A percentile compares a stretch with the other conserved stretches of the same genome.
phyloP scores from a whole-genome alignment of 495 filamentous ascomycete species.

The Trichocladium uniseriatum region DNA sequence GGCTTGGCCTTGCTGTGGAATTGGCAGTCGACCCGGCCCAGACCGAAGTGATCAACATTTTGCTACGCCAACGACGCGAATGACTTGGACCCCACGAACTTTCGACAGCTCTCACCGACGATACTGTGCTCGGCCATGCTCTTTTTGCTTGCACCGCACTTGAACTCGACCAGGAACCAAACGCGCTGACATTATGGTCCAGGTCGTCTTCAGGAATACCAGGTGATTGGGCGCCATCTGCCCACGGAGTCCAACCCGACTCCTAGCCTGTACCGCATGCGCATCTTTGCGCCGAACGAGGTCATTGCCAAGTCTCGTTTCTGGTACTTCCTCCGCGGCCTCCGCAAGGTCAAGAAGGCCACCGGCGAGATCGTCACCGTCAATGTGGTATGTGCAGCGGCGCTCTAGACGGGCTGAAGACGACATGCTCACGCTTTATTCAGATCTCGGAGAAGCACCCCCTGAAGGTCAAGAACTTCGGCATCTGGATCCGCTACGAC shows the following conservation, averaged over 20 bases:
- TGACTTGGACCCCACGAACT: neutral
- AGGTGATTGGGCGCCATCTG: conserved; percentile 98
- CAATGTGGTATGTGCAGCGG: conserved; percentile 68
- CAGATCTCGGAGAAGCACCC: conserved; percentile 98
- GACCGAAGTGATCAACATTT: neutral
- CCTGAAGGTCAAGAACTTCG: conserved; percentile 99
- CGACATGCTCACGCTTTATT: neutral
- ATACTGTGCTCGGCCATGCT: neutral
- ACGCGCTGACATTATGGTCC: conserved; percentile 18
- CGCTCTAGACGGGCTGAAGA: conserved; percentile 2
- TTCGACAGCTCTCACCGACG: neutral
- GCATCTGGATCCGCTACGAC: conserved; percentile 99
- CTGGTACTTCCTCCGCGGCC: conserved; percentile 99
- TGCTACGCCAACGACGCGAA: neutral
- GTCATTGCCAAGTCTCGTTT: conserved; percentile 98
- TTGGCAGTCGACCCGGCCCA: neutral
- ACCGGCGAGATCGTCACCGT: conserved; percentile 97
- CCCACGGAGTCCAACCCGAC: conserved; percentile 90
- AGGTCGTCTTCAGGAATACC: conserved; percentile 99
- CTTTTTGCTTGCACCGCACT: neutral
- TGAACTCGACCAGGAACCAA: neutral
- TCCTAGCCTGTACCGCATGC: conserved; percentile 99
- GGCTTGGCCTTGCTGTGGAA: neutral
- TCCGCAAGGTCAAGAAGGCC: conserved; percentile 99
- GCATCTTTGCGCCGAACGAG: conserved; percentile 95